Evolutionary conservation across 1,284 basidiomycete genomes (phyloP).

Genomic region (Schizopora paradoxa): DNA sequence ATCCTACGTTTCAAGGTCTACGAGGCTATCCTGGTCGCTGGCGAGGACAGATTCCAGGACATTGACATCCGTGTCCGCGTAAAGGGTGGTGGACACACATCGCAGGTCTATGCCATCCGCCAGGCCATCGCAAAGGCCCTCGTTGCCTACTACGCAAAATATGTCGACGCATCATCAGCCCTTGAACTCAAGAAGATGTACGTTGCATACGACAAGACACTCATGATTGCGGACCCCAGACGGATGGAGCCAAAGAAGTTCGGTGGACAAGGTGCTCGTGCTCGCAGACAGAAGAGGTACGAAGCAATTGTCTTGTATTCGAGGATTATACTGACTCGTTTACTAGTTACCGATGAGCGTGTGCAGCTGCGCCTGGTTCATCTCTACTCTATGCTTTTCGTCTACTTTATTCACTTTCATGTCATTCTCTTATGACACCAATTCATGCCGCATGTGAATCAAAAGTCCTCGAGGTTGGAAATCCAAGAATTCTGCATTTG

Average conservation of each 20-base stretch:
- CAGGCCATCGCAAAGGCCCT: conserved; percentile 99
- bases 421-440: conserved; percentile 41
- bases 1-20: conserved; percentile 98
- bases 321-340: too few relatives aligned
- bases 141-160: conserved; percentile 98
- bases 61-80: conserved; percentile 98
- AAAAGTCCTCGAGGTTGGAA: too few relatives aligned
- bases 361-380: conserved; percentile 27
- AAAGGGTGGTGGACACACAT: conserved; percentile 99
- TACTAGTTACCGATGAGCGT: conserved; percentile 79
- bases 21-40: conserved; percentile 88
- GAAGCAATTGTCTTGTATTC: conserved; percentile 23
- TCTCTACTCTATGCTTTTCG: conserved; percentile 35
- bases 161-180: conserved; percentile 96
- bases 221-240: conserved; percentile 97
- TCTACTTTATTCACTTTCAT: conserved; percentile 39
- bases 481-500: too few relatives aligned
- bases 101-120: conserved; percentile 98
- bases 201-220: conserved; percentile 90
- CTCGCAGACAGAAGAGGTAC: conserved; percentile 91
- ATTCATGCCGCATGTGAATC: too few relatives aligned
- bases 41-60: conserved; percentile 77
- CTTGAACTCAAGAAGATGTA: conserved; percentile 96
- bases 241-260: conserved; percentile 99
- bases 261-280: conserved; percentile 93